Conservation (phyloP, 306 rosid species). For the Cucurbita moschata region DNA sequence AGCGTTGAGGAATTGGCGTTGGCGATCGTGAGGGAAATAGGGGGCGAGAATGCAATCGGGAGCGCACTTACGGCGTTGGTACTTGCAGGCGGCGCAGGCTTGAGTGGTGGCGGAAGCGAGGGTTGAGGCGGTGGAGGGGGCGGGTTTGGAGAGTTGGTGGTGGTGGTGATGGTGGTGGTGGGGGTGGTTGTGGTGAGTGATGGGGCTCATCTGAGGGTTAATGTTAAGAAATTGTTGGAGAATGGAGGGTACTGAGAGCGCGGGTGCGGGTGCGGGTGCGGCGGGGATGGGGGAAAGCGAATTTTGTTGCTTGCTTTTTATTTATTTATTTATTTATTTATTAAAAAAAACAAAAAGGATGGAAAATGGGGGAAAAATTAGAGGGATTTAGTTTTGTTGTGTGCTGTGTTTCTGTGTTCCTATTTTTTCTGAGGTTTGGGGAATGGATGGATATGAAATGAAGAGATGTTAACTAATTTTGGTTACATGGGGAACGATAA, state of each 20-base stretch:
- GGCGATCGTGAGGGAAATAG: constrained; percentile 59
- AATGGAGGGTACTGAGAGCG: not conserved
- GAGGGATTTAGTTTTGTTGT: no score
- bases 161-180: not conserved
- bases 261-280: not conserved
- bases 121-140: not conserved
- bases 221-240: not conserved
- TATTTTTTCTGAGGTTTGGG: not conserved
- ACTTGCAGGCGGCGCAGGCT: constrained; percentile 83
- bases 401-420: not conserved
- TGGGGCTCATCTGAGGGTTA: not conserved
- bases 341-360: no score
- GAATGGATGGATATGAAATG: not conserved
- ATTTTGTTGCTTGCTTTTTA: not conserved
- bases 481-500: not conserved
- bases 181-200: not conserved
- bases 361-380: no score
- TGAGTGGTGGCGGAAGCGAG: constrained; percentile 24
- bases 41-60: constrained; percentile 70
- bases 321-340: no score
- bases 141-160: not conserved
- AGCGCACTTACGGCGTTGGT: constrained; percentile 65
- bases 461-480: not conserved
- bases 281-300: not conserved
- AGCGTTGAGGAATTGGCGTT: constrained; percentile 46